Evolutionary conservation across 2,329 filamentous ascomycete species (phyloP), one percentile per base, ranked within the genome.

Genomic region (Aaosphaeria pasadenensis): DNA sequence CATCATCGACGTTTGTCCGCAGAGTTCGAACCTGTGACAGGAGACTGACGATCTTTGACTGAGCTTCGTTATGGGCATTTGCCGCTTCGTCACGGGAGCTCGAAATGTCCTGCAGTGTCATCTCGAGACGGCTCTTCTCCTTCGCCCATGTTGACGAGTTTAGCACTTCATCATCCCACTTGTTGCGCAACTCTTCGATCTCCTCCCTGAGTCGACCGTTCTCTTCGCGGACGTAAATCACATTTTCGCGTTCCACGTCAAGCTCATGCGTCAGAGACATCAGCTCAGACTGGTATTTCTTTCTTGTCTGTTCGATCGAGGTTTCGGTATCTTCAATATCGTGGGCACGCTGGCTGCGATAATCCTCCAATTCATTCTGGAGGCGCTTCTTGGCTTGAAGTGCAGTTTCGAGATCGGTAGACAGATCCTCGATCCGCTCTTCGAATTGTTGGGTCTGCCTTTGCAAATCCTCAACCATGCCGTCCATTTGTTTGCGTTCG

Each of bases 61-160:
- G 94, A 2, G 91, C 91, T 58, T 97, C 92, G 63, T 94, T 96
- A 71, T 99, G 94, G 1, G 94, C 92, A 59, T 85, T 86, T 44
- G 91, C 87, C 7, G 94, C 92, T 70, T 99, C 94, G 56, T 99
- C 92, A 3, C 92, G 85, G n/a, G 91, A 95, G 43, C 89, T 86
- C 7, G 88, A 87, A 31, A 97, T 82, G 67, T 96, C 91, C 44
- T 92, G 85, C 46, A 99, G 78, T 5, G 91, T 95, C 51, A 91
- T 84, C 68, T 97, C 92, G 38, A 99, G 80, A 11, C 92, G 86
- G 11, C 90, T 82, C 77, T 97, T 97, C 74, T 99, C 92, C 75
- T 99, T 99, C 9, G 91, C 91, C 91, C 94, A 97, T 1, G 92
- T 96, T 11, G 91, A 95, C 71, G 90, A 95, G 74, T 97, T 97